Conservation (phyloP, 2,329 filamentous ascomycete genomes). For the Aspergillus sp. region DNA sequence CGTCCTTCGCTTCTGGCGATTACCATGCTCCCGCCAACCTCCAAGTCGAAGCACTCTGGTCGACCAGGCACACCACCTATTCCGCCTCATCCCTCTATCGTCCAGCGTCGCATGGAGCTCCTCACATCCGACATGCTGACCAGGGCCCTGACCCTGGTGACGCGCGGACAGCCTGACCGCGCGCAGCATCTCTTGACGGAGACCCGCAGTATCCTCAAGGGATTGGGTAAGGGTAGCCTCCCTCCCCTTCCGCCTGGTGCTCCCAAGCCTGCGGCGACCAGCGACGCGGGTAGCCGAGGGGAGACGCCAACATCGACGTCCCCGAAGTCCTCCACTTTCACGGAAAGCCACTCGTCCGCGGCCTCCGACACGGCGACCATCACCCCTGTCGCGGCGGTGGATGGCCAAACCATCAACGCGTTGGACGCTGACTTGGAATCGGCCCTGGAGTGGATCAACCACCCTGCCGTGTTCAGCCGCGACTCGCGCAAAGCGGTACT, state of each 20-base stretch:
- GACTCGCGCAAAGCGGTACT: slow-evolving; percentile 94
- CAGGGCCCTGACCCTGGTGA: slow-evolving; percentile 83
- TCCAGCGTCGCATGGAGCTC: slow-evolving; percentile 95
- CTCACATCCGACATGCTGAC: slow-evolving; percentile 98
- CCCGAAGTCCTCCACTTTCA: slow-evolving; percentile 35
- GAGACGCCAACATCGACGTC: slow-evolving; percentile 38
- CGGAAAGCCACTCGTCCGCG: slow-evolving; percentile 33
- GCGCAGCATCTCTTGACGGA: slow-evolving; percentile 90
- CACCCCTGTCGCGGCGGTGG: slow-evolving; percentile 70
- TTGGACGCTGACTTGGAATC: slow-evolving; percentile 89
- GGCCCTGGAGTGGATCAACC: slow-evolving; percentile 94
- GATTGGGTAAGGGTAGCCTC: slow-evolving; percentile 88
- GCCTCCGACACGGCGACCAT: slow-evolving; percentile 46
- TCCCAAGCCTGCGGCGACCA: slow-evolving; percentile 45
- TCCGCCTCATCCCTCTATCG: slow-evolving; percentile 89
- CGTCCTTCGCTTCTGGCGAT: slow-evolving; percentile 90
- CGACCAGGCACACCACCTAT: slow-evolving; percentile 70
- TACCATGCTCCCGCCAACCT: slow-evolving; percentile 76
- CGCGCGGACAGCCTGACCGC: slow-evolving; percentile 87
- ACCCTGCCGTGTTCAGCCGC: slow-evolving; percentile 89
- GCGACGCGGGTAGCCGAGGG: slow-evolving; percentile 40
- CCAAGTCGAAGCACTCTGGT: slow-evolving; percentile 59
- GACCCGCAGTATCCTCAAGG: slow-evolving; percentile 92
- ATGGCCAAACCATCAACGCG: slow-evolving; percentile 75
- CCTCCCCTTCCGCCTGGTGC: slow-evolving; percentile 71